A percentile compares a stretch with the other conserved stretches of the same genome.
These are phyloP conservation scores for Collybiopsis confluens DNA, from an alignment of 768 basidiomycete genomes.

Conservation along the genomic window DNA sequence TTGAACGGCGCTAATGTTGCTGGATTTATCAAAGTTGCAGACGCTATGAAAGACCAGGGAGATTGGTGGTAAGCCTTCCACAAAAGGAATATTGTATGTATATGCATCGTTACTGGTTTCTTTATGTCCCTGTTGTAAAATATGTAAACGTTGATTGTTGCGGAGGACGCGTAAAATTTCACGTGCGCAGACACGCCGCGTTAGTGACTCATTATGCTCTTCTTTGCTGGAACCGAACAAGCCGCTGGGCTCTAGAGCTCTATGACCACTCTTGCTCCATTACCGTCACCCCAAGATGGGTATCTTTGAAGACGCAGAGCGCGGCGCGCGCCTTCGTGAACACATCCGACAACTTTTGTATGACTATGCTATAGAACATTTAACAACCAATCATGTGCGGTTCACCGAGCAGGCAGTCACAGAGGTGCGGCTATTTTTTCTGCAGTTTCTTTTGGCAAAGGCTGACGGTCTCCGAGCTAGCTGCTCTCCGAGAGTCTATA, in stretches of 20 bases:
- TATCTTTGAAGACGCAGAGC: background rate
- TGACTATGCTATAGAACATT: conserved; percentile 48
- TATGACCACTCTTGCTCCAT: too few relatives aligned
- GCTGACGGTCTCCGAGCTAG: conserved; percentile 9
- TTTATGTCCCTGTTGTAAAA: too few relatives aligned
- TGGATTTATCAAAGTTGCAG: conserved; percentile 65
- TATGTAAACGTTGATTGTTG: too few relatives aligned
- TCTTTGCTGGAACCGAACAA: too few relatives aligned
- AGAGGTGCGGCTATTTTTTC: conserved; percentile 30
- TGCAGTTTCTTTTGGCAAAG: background rate
- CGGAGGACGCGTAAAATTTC: too few relatives aligned
- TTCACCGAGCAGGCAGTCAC: conserved; percentile 48
- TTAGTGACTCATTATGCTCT: too few relatives aligned
- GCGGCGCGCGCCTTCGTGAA: conserved; percentile 17
- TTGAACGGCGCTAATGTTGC: conserved; percentile 71
- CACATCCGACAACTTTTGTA: conserved; percentile 55
- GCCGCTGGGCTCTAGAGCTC: too few relatives aligned
- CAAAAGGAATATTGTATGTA: too few relatives aligned
- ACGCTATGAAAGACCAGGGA: conserved; percentile 72
- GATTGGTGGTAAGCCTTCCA: conserved; percentile 81
- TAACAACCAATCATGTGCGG: conserved; percentile 50
- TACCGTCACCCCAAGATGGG: background rate
- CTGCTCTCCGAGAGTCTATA: conserved; percentile 41
- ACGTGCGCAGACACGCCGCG: too few relatives aligned
- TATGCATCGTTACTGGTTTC: too few relatives aligned